Conservation (phyloP, 495 filamentous ascomycete species). For the Saxophila tyrrhenica region DNA sequence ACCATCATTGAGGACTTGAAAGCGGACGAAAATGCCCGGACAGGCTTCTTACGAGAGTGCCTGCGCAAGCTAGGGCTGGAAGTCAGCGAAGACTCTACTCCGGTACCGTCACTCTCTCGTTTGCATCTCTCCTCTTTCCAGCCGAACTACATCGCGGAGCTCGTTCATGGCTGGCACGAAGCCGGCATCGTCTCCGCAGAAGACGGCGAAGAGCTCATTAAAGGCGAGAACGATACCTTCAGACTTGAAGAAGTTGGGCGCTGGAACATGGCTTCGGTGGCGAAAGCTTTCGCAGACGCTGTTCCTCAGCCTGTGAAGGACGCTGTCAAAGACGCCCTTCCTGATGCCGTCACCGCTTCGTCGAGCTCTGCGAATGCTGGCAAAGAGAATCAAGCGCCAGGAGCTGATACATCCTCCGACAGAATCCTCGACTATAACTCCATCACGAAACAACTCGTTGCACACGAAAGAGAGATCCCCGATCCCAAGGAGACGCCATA, state of each 20-base stretch:
- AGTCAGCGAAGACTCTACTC: constrained; percentile 54
- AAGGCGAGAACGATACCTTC: constrained; percentile 79
- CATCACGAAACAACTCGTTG: constrained; percentile 59
- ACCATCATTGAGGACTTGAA: constrained; percentile 52
- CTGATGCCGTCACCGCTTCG: background rate
- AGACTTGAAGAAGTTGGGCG: constrained; percentile 52
- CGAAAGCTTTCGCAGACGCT: constrained; percentile 35
- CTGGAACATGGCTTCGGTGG: constrained; percentile 50
- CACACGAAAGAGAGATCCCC: constrained; percentile 60
- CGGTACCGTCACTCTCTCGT: constrained; percentile 71
- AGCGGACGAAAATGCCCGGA: constrained; percentile 59
- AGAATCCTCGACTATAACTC: constrained; percentile 58
- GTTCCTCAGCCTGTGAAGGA: constrained; percentile 3
- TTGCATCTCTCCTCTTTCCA: constrained; percentile 70
- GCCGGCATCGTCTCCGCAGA: constrained; percentile 48
- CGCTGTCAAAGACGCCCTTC: background rate
- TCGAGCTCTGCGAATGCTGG: background rate
- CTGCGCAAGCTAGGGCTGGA: constrained; percentile 72
- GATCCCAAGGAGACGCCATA: constrained; percentile 67
- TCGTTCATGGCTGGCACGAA: constrained; percentile 56
- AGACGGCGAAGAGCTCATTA: constrained; percentile 61
- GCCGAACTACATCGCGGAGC: constrained; percentile 49
- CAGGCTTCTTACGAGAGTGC: constrained; percentile 70
- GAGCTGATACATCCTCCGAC: constrained; percentile 22
- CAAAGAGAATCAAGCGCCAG: constrained; percentile 21